Conservation (phyloP, 2,329 filamentous ascomycete species). For the Xylogone sp. region DNA sequence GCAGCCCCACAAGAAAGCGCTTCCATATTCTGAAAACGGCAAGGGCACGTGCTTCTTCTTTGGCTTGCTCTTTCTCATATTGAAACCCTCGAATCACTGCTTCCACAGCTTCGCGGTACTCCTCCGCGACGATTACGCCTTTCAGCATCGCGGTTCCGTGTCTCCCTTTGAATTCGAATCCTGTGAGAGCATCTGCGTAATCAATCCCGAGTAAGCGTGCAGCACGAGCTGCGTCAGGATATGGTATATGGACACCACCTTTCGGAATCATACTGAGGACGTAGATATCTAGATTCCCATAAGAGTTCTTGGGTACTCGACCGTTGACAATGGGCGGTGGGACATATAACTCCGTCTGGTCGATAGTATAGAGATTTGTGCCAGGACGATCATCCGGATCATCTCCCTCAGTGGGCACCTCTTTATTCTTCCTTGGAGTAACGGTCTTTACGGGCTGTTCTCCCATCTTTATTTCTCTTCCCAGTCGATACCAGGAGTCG, state of each 20-base stretch:
- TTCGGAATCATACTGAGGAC: constrained; percentile 86
- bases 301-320: constrained; percentile 82
- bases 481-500: constrained; percentile 88
- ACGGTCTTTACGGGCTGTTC: constrained; percentile 82
- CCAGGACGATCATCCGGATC: constrained; percentile 44
- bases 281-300: constrained; percentile 91
- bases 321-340: constrained; percentile 74
- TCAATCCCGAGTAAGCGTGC: constrained; percentile 76
- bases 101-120: constrained; percentile 68
- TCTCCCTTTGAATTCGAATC: constrained; percentile 82
- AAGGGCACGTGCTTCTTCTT: constrained; percentile 59
- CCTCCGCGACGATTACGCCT: constrained; percentile 71
- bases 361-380: constrained; percentile 55
- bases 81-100: constrained; percentile 65
- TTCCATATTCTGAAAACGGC: constrained; percentile 67
- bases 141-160: constrained; percentile 80
- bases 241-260: constrained; percentile 72
- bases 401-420: constrained; percentile 34
- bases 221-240: constrained; percentile 61
- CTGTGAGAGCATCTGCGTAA: constrained; percentile 84
- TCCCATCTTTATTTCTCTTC: constrained; percentile 70
- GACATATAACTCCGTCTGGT: constrained; percentile 69
- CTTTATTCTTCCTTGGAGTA: constrained; percentile 38
- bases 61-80: constrained; percentile 60
- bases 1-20: constrained; percentile 71